phyloP scores from a whole-genome alignment of 805 yeast species.

The Metschnikowia aberdeeniae region DNA sequence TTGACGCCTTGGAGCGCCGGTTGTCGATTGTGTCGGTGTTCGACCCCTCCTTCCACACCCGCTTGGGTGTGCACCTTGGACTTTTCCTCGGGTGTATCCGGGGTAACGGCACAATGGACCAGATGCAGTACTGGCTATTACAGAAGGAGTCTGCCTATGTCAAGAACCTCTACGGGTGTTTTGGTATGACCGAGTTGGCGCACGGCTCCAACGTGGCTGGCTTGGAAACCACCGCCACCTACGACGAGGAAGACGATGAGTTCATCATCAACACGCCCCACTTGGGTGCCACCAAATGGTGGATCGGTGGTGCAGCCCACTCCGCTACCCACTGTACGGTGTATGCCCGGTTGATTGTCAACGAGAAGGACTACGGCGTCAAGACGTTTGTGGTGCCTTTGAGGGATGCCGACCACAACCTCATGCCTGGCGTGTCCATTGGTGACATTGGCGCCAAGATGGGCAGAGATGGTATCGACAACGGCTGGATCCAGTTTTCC shows the following conservation, averaged over 20 bases:
- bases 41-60: conserved; percentile 78
- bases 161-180: conserved; percentile 59
- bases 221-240: conserved; percentile 87
- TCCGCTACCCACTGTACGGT: conserved; percentile 85
- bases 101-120: conserved; percentile 86
- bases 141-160: conserved; percentile 59
- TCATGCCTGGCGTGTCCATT: conserved; percentile 73
- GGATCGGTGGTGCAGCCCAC: conserved; percentile 98
- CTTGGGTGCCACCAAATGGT: conserved; percentile 93
- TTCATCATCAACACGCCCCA: conserved; percentile 84
- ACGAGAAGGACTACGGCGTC: conserved; percentile 86
- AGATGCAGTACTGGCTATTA: conserved; percentile 77
- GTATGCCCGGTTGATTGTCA: conserved; percentile 77
- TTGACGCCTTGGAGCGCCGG: conserved; percentile 52
- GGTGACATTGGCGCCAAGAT: conserved; percentile 95
- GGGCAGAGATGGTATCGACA: conserved; percentile 95
- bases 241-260: conserved; percentile 57
- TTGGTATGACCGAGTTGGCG: conserved; percentile 63
- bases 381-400: conserved; percentile 89
- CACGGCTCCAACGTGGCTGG: conserved; percentile 85
- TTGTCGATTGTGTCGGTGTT: conserved; percentile 55
- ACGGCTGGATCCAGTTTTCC: conserved; percentile 93
- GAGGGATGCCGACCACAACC: conserved; percentile 67
- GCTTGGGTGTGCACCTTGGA: conserved; percentile 86
- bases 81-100: conserved; percentile 75